phyloP scores from a whole-genome alignment of 2,329 filamentous ascomycete species.

The Coniella lustricola region DNA sequence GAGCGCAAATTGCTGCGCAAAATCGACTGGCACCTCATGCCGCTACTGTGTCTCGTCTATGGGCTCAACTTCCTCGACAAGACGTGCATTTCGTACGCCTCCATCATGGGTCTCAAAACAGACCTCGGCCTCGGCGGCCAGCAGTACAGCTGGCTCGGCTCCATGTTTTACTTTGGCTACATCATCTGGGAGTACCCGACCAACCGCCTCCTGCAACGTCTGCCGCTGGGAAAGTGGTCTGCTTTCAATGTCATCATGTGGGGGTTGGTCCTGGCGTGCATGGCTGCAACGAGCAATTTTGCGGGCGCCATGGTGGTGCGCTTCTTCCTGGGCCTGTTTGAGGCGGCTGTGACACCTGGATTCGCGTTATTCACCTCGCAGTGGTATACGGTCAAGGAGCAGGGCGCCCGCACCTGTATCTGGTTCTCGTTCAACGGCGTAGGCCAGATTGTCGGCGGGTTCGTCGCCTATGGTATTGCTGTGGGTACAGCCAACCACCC shows the following conservation, averaged over 20 bases:
- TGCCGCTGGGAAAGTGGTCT: slow-evolving; percentile 61
- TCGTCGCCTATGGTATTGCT: slow-evolving; percentile 34
- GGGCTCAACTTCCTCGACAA: slow-evolving; percentile 50
- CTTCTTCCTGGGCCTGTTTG: slow-evolving; percentile 62
- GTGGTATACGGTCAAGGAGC: slow-evolving; percentile 67
- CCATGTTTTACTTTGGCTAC: slow-evolving; percentile 34
- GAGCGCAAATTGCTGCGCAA: slow-evolving; percentile 35
- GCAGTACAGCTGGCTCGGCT: slow-evolving; percentile 49
- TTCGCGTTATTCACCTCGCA: slow-evolving; percentile 62
- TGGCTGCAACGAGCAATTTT: slow-evolving; percentile 55
- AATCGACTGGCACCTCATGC: slow-evolving; percentile 40
- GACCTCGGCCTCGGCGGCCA: slow-evolving; percentile 56
- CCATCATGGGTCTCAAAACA: slow-evolving; percentile 43
- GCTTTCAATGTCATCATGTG: slow-evolving; percentile 58
- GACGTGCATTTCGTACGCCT: slow-evolving; percentile 39
- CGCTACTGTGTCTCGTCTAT: slow-evolving; percentile 50
- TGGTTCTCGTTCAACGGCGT: slow-evolving; percentile 56
- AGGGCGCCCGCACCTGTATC: slow-evolving; percentile 53
- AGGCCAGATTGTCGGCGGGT: slow-evolving; percentile 33
- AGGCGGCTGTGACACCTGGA: slow-evolving; percentile 61
- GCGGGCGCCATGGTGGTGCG: slow-evolving; percentile 56
- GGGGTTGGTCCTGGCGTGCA: slow-evolving; percentile 51
- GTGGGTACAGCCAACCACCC: slow-evolving; percentile 39
- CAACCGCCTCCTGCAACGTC: slow-evolving; percentile 53
- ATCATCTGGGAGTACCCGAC: slow-evolving; percentile 59